These are phyloP conservation scores for Boechera stricta DNA, from an alignment of 345 rosid species.

Conservation along the genomic window DNA sequence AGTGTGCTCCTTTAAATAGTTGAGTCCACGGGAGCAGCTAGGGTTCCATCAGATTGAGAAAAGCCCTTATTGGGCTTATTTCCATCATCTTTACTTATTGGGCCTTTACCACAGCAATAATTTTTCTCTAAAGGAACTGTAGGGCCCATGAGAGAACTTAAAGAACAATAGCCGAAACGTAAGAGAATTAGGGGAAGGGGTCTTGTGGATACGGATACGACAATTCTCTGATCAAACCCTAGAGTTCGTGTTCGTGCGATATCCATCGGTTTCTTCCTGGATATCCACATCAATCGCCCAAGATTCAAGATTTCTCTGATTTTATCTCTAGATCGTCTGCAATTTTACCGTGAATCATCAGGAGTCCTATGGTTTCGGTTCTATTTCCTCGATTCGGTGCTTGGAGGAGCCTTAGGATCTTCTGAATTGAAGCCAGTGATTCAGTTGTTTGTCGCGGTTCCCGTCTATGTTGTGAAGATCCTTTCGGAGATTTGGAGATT, in stretches of 20 bases:
- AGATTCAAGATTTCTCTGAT: not conserved
- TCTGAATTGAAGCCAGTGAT: conserved; percentile 26
- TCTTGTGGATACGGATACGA: not conserved
- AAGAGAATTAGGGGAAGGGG: not conserved
- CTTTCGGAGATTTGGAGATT: conserved; percentile 9
- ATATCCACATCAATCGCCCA: not conserved
- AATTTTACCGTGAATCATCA: not conserved
- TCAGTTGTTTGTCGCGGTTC: not conserved
- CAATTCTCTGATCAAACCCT: conserved; percentile 37
- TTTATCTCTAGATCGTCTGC: conserved; percentile 12
- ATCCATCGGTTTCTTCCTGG: conserved; percentile 21
- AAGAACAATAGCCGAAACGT: not conserved
- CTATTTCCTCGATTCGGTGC: not conserved
- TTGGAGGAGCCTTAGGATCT: not conserved
- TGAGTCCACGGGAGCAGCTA: conserved; percentile 2
- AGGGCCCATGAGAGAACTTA: not conserved
- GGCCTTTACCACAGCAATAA: not conserved
- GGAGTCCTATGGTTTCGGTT: not conserved
- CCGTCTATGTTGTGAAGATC: conserved; percentile 14
- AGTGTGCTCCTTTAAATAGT: conserved; percentile 30
- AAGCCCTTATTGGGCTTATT: conserved; percentile 9
- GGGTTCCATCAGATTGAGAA: conserved; percentile 9
- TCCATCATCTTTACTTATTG: not conserved
- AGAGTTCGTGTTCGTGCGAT: conserved; percentile 15
- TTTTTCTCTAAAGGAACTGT: not conserved